phyloP scores from a whole-genome alignment of 2,329 filamentous ascomycete genomes.

The Lecanoromycetidae sp. region DNA sequence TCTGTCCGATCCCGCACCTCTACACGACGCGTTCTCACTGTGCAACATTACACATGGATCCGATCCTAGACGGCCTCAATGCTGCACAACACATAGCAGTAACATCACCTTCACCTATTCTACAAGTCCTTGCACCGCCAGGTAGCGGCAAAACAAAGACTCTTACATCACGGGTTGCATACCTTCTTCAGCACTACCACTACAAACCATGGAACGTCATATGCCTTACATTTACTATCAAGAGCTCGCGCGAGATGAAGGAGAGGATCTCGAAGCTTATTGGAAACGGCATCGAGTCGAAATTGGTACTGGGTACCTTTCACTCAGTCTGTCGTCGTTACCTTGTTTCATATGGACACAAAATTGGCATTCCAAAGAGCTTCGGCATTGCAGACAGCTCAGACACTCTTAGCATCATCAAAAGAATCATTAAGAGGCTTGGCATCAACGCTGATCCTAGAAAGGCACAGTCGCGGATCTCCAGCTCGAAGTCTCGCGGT shows the following conservation, averaged over 20 bases:
- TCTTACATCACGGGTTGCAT: slow-evolving; percentile 80
- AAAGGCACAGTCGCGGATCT: slow-evolving; percentile 63
- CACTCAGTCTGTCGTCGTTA: slow-evolving; percentile 86
- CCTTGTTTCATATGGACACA: slow-evolving; percentile 67
- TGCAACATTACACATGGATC: slow-evolving; percentile 32
- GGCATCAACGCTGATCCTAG: slow-evolving; percentile 57
- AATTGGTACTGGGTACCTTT: slow-evolving; percentile 81
- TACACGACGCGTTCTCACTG: neutral
- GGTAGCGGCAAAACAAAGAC: slow-evolving; percentile 89
- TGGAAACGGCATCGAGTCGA: slow-evolving; percentile 62
- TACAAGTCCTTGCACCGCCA: slow-evolving; percentile 52
- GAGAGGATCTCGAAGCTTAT: slow-evolving; percentile 69
- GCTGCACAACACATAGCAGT: slow-evolving; percentile 52
- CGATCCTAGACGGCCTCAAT: slow-evolving; percentile 51
- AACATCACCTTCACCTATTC: slow-evolving; percentile 45
- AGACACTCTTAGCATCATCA: slow-evolving; percentile 68
- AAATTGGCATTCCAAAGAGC: slow-evolving; percentile 67
- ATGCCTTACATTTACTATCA: slow-evolving; percentile 94
- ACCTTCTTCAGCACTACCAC: slow-evolving; percentile 61
- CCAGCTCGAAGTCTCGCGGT: slow-evolving; percentile 46
- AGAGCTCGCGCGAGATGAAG: slow-evolving; percentile 88
- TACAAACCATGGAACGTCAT: slow-evolving; percentile 77
- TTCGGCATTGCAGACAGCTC: slow-evolving; percentile 84
- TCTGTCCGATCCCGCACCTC: neutral
- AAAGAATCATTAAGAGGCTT: slow-evolving; percentile 68